Base-by-base conservation (phyloP, 1,284 basidiomycete genomes). In the Heterobasidion irregulare region DNA sequence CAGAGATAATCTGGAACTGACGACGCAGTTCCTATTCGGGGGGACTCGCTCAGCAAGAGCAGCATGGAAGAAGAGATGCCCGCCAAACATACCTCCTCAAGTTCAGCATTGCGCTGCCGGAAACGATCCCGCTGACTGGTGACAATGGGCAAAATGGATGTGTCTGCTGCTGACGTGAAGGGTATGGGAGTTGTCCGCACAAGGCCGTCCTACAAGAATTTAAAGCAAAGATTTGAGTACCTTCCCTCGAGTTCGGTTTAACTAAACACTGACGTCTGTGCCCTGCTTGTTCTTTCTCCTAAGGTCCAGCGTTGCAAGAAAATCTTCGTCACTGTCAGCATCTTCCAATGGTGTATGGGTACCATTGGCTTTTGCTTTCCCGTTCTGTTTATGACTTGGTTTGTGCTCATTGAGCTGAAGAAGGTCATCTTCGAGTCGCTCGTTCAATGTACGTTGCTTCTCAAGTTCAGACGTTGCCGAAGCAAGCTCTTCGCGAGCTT, bases 121-220 rank as follows among this genome's bases (percentile, higher is more conserved):
- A 98, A 98, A 6, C 95, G 82, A 67, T 99, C 96, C 56, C 95
- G 80, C 68, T 99, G 97, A 61, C 89, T 91, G 0, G 96, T 98
- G 43, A 99, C 95, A 61, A 99, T 98, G 0, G 94, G 94, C 13
- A 98, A 71, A 62, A 97, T 97, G 0, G 92, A 94, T 0, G 88
- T 91, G 64, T 97, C 94, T 5, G 89, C 86, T 5, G 86, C 83
- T 0, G 86, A 74, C 0, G 80, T 76, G 61, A 89, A 90, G 1
- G 83, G 83, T 66, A 89, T 83, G 0, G 84, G 80, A 2, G 82
- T 82, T 46, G 72, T 72, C 56, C 80, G 72, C 32, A 74, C 68
- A 6, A 74, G 71, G 52, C 72, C 66, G 53, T 77, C 76, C 76
- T 80, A 55, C 15, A 44, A 5, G 18, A 34, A 7, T 50, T n/a